Conservation (phyloP, 768 basidiomycete genomes). For the Epithele typhae region DNA sequence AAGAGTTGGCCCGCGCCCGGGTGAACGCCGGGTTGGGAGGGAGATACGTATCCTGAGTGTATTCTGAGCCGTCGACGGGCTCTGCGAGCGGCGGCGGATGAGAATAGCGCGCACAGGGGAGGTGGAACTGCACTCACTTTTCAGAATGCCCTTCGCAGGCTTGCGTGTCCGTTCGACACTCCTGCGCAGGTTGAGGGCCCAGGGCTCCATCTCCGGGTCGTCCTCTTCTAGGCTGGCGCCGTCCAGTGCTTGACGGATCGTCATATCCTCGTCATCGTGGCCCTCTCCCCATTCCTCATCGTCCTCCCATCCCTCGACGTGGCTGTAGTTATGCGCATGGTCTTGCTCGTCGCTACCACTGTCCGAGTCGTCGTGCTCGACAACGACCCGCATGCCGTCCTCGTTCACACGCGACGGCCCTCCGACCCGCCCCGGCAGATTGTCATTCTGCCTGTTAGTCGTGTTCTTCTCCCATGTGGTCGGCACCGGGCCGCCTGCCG, state of each 20-base stretch:
- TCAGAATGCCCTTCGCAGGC: conserved; percentile 85
- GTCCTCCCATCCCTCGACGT: conserved; percentile 69
- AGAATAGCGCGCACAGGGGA: conserved; percentile 4
- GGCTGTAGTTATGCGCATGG: conserved; percentile 30
- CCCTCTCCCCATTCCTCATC: conserved; percentile 75
- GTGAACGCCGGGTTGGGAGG: conserved; percentile 32
- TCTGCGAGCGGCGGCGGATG: conserved; percentile 5
- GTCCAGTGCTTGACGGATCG: conserved; percentile 61
- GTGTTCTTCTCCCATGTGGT: conserved; percentile 85
- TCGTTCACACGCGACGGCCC: conserved; percentile 46
- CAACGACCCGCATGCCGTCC: conserved; percentile 59
- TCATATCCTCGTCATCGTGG: conserved; percentile 67
- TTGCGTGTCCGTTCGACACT: conserved; percentile 61
- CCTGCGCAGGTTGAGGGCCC: conserved; percentile 72
- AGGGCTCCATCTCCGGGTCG: conserved; percentile 60
- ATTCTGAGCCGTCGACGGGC: conserved; percentile 57
- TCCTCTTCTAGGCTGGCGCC: conserved; percentile 48
- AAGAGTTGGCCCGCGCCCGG: conserved; percentile 80
- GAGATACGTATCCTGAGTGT: conserved; percentile 58
- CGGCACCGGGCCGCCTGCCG: conserved; percentile 33
- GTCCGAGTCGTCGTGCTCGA: conserved; percentile 64
- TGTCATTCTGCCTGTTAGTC: conserved; percentile 46
- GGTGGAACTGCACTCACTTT: conserved; percentile 53
- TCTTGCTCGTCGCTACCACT: conserved; percentile 51
- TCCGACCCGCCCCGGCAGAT: conserved; percentile 16